These are phyloP conservation scores for Gomphus bonarii DNA, from an alignment of 1,284 basidiomycete genomes.

Conservation along the genomic window DNA sequence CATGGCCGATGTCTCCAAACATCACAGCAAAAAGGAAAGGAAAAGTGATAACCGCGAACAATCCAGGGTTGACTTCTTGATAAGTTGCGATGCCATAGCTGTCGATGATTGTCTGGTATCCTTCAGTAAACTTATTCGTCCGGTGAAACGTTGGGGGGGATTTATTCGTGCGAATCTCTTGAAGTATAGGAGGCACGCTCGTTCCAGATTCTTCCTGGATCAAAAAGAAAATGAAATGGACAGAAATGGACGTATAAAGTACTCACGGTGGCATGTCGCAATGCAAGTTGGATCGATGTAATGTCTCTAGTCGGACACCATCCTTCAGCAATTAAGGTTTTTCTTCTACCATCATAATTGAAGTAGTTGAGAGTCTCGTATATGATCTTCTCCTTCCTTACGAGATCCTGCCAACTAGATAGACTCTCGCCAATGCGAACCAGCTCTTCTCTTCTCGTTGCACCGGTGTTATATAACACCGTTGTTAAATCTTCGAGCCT, in stretches of 20 bases:
- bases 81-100: slow-evolving; percentile 93
- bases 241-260: background rate
- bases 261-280: slow-evolving; percentile 83
- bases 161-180: slow-evolving; percentile 84
- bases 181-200: slow-evolving; percentile 83
- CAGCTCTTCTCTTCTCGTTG: slow-evolving; percentile 79
- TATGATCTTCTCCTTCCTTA: slow-evolving; percentile 91
- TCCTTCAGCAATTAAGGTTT: slow-evolving; percentile 94
- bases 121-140: slow-evolving; percentile 95
- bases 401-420: slow-evolving; percentile 88
- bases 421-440: slow-evolving; percentile 81
- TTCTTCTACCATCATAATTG: slow-evolving; percentile 88
- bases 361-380: slow-evolving; percentile 93
- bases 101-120: slow-evolving; percentile 97
- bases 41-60: slow-evolving; percentile 92
- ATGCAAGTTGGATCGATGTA: slow-evolving; percentile 74
- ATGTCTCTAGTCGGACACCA: slow-evolving; percentile 96
- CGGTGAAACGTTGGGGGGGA: slow-evolving; percentile 94
- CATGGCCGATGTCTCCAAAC: slow-evolving; percentile 99
- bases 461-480: slow-evolving; percentile 85
- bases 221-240: background rate
- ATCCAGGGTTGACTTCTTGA: slow-evolving; percentile 95
- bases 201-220: slow-evolving; percentile 89
- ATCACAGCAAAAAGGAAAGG: slow-evolving; percentile 99
- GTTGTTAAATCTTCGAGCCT: slow-evolving; percentile 91